These are phyloP conservation scores for Acanthamoeba royreba DNA, from an alignment of 208 protist species.

Conservation along the genomic window DNA sequence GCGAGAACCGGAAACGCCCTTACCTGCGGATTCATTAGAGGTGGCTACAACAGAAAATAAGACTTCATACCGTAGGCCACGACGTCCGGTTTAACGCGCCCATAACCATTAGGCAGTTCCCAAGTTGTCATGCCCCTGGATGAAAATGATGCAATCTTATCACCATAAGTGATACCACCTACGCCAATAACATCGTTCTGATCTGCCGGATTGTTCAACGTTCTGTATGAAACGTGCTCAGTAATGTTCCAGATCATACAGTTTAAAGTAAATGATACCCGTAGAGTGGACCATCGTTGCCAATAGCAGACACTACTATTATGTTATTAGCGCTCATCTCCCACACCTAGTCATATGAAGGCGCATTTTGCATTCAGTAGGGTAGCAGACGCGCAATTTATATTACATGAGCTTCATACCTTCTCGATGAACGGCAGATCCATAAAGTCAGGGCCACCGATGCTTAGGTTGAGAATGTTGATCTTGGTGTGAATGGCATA, in stretches of 20 bases:
- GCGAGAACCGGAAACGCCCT: conserved; percentile 58
- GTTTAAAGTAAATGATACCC: conserved; percentile 75
- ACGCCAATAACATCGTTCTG: conserved; percentile 93
- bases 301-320: conserved; percentile 93
- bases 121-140: conserved; percentile 90
- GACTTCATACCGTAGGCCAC: conserved; percentile 86
- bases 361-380: no score
- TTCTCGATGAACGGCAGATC: conserved; percentile 91
- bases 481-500: conserved; percentile 82
- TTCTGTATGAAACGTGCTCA: conserved; percentile 54
- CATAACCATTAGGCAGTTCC: conserved; percentile 91
- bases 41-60: no score
- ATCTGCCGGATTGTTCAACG: conserved; percentile 95
- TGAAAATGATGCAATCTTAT: conserved; percentile 85
- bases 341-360: conserved; percentile 61
- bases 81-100: conserved; percentile 95
- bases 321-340: conserved; percentile 87
- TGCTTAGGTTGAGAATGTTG: conserved; percentile 94
- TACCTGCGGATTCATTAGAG: neutral
- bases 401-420: no score
- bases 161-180: conserved; percentile 75
- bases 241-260: neutral
- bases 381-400: no score
- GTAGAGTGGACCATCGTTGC: conserved; percentile 94
- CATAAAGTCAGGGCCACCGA: conserved; percentile 94